A percentile compares a stretch with the other conserved stretches of the same genome.
phyloP scores from a whole-genome alignment of 495 filamentous ascomycete species.

The Aspergillus coremiiformis region DNA sequence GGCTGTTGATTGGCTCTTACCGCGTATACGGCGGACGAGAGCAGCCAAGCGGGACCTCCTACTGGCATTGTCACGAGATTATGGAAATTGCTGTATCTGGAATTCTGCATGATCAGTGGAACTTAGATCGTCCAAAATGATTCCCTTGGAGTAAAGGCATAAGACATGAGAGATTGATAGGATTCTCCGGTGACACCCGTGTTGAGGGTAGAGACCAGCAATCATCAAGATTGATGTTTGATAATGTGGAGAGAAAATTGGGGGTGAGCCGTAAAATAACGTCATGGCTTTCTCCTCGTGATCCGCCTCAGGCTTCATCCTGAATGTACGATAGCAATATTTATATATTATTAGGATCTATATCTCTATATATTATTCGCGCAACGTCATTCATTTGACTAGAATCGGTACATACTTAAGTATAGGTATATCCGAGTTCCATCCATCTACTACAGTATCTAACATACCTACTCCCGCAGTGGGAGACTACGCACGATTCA shows the following conservation, averaged over 20 bases:
- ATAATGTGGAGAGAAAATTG: not conserved
- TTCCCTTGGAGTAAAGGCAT: not conserved
- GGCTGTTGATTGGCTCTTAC: too few species aligned
- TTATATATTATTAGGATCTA: not conserved
- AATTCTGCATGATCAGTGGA: not conserved
- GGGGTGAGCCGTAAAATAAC: not conserved
- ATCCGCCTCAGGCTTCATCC: not conserved
- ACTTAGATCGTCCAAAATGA: not conserved
- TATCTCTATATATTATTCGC: not conserved
- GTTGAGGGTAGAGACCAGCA: not conserved
- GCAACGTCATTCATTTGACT: not conserved
- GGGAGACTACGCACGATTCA: too few species aligned
- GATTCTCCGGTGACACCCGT: not conserved
- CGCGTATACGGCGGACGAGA: not conserved
- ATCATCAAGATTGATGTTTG: not conserved
- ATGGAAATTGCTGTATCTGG: not conserved
- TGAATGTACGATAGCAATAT: too few species aligned
- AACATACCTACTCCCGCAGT: too few species aligned
- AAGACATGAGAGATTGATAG: not conserved
- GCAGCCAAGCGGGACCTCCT: not conserved
- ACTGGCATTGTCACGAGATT: not conserved
- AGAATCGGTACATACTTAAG: too few species aligned
- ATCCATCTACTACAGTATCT: too few species aligned
- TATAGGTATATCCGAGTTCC: too few species aligned
- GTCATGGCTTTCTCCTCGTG: conserved; percentile 6